These are phyloP conservation scores for Paraphaeosphaeria minitans DNA, from an alignment of 2,329 filamentous ascomycete genomes.

Conservation along the genomic window DNA sequence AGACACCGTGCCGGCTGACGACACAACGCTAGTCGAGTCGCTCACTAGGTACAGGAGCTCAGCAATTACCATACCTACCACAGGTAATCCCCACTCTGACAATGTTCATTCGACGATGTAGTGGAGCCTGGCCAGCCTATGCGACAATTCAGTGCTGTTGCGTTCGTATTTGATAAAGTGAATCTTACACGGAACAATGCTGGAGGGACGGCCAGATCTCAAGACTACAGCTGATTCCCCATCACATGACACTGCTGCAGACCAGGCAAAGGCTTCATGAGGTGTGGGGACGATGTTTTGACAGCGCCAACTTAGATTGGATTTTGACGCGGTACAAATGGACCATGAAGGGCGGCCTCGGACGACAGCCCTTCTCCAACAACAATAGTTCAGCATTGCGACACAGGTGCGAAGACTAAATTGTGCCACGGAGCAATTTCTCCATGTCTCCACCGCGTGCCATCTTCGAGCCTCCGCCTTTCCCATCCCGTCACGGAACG, in stretches of 20 bases:
- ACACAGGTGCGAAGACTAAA: neutral
- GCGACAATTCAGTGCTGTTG: neutral
- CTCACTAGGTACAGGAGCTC: too few species aligned
- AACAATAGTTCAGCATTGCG: neutral
- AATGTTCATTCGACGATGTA: neutral
- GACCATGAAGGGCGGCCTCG: neutral
- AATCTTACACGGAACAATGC: neutral
- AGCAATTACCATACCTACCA: too few species aligned
- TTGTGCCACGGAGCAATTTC: slow-evolving; percentile 8
- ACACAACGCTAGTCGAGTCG: too few species aligned
- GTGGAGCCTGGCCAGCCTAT: neutral
- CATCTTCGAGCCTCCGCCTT: slow-evolving; percentile 10
- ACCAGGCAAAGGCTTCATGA: neutral
- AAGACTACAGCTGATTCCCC: neutral
- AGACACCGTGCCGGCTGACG: too few species aligned
- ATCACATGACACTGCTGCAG: neutral
- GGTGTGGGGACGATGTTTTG: too few species aligned
- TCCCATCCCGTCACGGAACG: slow-evolving; percentile 24
- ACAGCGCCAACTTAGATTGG: neutral
- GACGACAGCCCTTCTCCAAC: neutral
- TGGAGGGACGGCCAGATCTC: neutral
- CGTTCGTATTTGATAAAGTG: neutral
- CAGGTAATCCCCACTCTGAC: too few species aligned
- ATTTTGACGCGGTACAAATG: neutral
- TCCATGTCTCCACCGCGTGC: slow-evolving; percentile 2